Base-by-base conservation (phyloP, 352 stramenopile species). In the Plasmopara muralis region DNA sequence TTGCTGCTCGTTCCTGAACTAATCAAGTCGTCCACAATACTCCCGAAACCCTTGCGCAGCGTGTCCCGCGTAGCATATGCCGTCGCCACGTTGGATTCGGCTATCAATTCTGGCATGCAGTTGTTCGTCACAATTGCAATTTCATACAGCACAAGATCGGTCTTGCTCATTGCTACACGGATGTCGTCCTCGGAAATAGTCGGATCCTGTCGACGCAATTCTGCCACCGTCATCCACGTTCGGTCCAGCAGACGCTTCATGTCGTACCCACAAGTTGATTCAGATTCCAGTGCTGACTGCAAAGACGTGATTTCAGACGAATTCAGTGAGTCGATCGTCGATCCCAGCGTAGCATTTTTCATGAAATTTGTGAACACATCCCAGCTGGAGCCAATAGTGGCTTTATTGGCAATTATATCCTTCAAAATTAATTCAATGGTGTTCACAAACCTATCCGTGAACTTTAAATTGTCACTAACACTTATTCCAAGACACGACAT, bases 1-100 rank as follows among this genome's bases (percentile, higher is more conserved):
- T 63, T 70, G 18, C 47, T 70, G 45, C 51, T 71, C 43, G 73
- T 68, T 60, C 63, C 63, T 10, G 63, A 68, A 20, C 63, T 69
- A 28, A 85, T 62, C 30, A 82, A 54, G 37, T 71, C 55, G 43
- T 81, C 64, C 30, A 85, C 55, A 42, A 85, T 72, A 28, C 60
- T 53, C 2, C 70, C 59, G 15, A 83, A 43, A 4, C 66, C 65
- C 45, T 80, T 83, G 33, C 67, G 62, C 15, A 85, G 70, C 3
- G 66, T 57, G 40, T 77, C 74, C 46, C 76, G 66, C 14, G 46
- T 66, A 10, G 48, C 47, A 37, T 69, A 76, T 16, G 63, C 59
- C 37, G n/a, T 48, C 20, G 50, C 9, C 42, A 62, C 46, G 37
- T 51, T 31, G 2, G 54, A 67, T 12, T 69, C 64, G 5, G 43